phyloP scores from a whole-genome alignment of 2,329 filamentous ascomycete species.

The Phyllosticta capitalensis region DNA sequence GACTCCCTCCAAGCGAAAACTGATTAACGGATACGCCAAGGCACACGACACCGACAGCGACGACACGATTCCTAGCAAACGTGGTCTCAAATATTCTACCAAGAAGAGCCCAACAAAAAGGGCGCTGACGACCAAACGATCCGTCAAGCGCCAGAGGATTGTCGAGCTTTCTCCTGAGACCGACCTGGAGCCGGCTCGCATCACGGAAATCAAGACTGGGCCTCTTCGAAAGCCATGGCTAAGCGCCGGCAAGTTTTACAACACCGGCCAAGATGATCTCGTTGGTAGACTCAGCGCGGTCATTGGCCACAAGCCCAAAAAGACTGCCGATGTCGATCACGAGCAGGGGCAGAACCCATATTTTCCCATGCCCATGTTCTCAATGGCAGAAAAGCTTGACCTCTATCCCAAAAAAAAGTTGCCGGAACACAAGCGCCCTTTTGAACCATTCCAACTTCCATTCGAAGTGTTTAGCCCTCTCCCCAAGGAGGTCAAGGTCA shows the following conservation, averaged over 20 bases:
- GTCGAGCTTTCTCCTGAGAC: constrained; percentile 4
- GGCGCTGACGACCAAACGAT: constrained; percentile 14
- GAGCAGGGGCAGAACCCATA: constrained; percentile 41
- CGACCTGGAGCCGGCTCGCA: constrained; percentile 20
- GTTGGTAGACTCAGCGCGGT: background rate
- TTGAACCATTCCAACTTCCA: constrained; percentile 52
- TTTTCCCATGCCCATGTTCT: constrained; percentile 71
- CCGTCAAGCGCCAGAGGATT: background rate
- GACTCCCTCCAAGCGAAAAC: background rate
- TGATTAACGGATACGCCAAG: background rate
- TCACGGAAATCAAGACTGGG: constrained; percentile 32
- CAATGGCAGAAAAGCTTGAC: constrained; percentile 60
- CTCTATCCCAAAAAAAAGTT: constrained; percentile 33
- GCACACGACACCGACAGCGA: background rate
- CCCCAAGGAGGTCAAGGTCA: constrained; percentile 77
- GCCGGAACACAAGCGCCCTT: constrained; percentile 3
- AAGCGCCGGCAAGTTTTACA: constrained; percentile 13
- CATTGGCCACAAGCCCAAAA: constrained; percentile 28
- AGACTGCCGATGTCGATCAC: constrained; percentile 12
- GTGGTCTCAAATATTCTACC: background rate
- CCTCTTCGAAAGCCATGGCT: constrained; percentile 4
- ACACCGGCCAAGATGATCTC: constrained; percentile 18
- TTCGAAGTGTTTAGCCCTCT: constrained; percentile 85
- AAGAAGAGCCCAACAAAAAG: background rate
- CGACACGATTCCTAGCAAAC: too few relatives aligned